Percentiles rank a stretch among this genome's conserved stretches.
phyloP scores from a whole-genome alignment of 148 eudicot genomes.

The Pouteria glomerata region DNA sequence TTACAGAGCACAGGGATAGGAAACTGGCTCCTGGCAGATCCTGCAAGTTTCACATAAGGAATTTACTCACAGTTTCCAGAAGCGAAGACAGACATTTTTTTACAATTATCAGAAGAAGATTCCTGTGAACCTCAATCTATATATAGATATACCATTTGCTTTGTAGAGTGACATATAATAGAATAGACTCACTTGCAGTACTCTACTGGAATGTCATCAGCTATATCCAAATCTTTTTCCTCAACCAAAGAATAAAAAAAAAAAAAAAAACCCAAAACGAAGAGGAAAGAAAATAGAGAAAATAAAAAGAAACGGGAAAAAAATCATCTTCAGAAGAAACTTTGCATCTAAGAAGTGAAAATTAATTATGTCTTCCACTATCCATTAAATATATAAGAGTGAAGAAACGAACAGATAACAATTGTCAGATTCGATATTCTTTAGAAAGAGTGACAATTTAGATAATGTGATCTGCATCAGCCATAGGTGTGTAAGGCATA shows the following conservation, averaged over 20 bases:
- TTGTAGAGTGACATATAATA: background rate
- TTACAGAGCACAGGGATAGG: background rate
- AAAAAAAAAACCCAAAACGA: background rate
- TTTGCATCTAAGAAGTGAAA: background rate
- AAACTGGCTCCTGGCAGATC: background rate
- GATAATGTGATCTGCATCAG: background rate
- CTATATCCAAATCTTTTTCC: background rate
- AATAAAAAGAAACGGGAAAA: background rate
- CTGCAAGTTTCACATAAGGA: background rate
- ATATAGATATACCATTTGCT: too few relatives aligned
- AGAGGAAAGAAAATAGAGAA: background rate
- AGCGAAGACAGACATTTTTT: background rate
- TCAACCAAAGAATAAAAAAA: background rate
- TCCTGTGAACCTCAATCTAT: background rate
- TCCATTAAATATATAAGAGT: background rate
- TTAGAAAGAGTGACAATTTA: background rate
- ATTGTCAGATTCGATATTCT: background rate
- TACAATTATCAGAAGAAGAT: background rate
- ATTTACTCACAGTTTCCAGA: too few relatives aligned
- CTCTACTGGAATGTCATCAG: background rate
- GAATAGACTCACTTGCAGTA: background rate
- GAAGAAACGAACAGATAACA: background rate
- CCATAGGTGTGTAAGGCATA: background rate
- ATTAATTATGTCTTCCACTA: background rate
- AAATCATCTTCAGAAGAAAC: background rate